These are phyloP conservation scores for Rosa persica DNA, from an alignment of 306 rosid species.

Conservation along the genomic window DNA sequence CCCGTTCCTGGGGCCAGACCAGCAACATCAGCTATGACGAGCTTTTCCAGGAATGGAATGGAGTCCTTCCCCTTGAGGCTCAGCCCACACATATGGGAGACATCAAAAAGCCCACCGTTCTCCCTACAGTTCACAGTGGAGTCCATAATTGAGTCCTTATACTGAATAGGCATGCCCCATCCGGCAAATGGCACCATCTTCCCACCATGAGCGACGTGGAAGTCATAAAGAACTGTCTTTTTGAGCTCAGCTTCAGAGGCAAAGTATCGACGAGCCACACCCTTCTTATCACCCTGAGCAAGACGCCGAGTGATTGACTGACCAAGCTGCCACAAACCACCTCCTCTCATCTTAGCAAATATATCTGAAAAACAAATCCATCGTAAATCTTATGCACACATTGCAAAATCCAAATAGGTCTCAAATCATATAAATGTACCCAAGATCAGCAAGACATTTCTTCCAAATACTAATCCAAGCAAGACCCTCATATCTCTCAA, in stretches of 20 bases:
- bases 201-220: constrained; percentile 84
- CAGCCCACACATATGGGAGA: constrained; percentile 87
- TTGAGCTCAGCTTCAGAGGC: constrained; percentile 77
- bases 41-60: constrained; percentile 70
- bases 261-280: constrained; percentile 64
- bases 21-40: constrained; percentile 91
- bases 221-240: constrained; percentile 78
- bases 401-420: not conserved
- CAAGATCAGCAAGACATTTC: not conserved
- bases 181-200: constrained; percentile 99
- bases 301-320: constrained; percentile 83
- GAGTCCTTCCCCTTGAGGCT: constrained; percentile 89
- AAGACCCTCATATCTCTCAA: not conserved
- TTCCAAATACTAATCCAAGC: not conserved
- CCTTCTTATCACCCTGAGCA: constrained; percentile 73
- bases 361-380: constrained; percentile 4
- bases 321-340: constrained; percentile 39
- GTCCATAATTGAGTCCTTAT: constrained; percentile 93
- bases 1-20: constrained; percentile 77
- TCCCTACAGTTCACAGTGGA: constrained; percentile 84
- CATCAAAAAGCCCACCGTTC: constrained; percentile 85
- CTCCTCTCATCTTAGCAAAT: constrained; percentile 21
- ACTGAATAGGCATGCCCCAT: constrained; percentile 97
- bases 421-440: not conserved
- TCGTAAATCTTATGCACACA: not conserved